Evolutionary conservation across 2,329 filamentous ascomycete species (phyloP).

Genomic region (Trichoderma lentiforme): DNA sequence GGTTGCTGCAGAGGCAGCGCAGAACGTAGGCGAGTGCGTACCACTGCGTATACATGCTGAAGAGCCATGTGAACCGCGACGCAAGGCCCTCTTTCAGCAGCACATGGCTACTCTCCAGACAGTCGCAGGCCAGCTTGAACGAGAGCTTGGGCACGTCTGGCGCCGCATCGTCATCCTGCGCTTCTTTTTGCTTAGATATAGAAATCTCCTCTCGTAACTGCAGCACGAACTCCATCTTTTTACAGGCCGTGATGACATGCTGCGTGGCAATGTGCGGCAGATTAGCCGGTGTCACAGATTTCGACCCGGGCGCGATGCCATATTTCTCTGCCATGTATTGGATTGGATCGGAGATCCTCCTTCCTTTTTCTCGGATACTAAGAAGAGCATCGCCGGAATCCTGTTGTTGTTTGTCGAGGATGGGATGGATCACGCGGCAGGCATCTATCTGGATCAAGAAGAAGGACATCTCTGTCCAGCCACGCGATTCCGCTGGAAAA

Average conservation of each 20-base stretch:
- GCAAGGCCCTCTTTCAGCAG: neutral
- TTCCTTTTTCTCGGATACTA: neutral
- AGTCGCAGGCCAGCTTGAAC: neutral
- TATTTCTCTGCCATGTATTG: neutral
- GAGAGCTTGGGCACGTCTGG: neutral
- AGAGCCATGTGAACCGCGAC: neutral
- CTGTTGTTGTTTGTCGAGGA: neutral
- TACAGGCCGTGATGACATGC: neutral
- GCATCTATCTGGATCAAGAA: neutral
- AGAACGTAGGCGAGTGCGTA: neutral
- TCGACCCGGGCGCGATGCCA: neutral
- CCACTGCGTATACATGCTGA: neutral
- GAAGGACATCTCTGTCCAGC: neutral
- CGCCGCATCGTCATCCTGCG: neutral
- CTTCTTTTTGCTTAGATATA: neutral
- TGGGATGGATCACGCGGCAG: neutral
- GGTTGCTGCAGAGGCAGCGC: neutral
- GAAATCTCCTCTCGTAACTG: neutral
- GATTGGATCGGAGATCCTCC: neutral
- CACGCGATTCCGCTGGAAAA: neutral
- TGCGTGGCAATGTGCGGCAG: neutral
- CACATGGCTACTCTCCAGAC: neutral
- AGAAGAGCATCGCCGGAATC: neutral
- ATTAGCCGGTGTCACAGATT: neutral
- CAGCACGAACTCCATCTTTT: neutral